phyloP scores from a whole-genome alignment of 768 basidiomycete species.

The Lactarius sanguifluus region DNA sequence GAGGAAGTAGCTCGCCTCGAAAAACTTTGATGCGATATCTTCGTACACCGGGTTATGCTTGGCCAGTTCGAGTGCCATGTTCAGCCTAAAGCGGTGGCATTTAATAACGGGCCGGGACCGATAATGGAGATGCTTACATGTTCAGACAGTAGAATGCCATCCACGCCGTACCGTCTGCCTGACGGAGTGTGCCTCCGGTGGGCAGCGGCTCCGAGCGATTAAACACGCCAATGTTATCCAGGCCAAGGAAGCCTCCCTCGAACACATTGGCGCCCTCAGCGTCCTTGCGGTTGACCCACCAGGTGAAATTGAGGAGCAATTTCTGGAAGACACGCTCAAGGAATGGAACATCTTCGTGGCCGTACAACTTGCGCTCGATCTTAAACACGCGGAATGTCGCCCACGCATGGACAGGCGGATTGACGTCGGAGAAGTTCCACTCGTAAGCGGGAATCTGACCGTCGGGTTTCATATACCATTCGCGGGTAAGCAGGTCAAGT shows the following conservation, averaged over 20 bases:
- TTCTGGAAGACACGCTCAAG: constrained; percentile 99
- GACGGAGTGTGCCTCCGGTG: constrained; percentile 89
- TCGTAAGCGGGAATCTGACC: constrained; percentile 99
- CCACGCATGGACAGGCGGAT: constrained; percentile 99
- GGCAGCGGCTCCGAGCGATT: constrained; percentile 97
- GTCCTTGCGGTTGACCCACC: constrained; percentile 99
- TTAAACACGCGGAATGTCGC: constrained; percentile 99
- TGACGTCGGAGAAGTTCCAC: constrained; percentile 99
- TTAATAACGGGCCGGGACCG: constrained; percentile 10
- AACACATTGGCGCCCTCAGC: constrained; percentile 94
- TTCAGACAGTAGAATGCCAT: constrained; percentile 99
- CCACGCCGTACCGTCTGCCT: constrained; percentile 99
- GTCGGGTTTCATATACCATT: constrained; percentile 99
- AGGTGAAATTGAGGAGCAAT: constrained; percentile 93
- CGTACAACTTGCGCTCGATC: constrained; percentile 94
- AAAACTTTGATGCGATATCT: constrained; percentile 98
- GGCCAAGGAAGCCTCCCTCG: constrained; percentile 95
- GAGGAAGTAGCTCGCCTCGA: constrained; percentile 55
- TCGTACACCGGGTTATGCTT: constrained; percentile 98
- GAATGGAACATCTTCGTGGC: constrained; percentile 86
- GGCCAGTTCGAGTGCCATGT: constrained; percentile 94
- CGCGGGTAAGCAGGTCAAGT: constrained; percentile 90
- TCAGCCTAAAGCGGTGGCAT: constrained; percentile 58
- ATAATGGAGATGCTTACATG: constrained; percentile 57
- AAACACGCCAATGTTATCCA: constrained; percentile 98